Conservation (phyloP, 176 grass and related monocot genomes). For the Carex kokanica region DNA sequence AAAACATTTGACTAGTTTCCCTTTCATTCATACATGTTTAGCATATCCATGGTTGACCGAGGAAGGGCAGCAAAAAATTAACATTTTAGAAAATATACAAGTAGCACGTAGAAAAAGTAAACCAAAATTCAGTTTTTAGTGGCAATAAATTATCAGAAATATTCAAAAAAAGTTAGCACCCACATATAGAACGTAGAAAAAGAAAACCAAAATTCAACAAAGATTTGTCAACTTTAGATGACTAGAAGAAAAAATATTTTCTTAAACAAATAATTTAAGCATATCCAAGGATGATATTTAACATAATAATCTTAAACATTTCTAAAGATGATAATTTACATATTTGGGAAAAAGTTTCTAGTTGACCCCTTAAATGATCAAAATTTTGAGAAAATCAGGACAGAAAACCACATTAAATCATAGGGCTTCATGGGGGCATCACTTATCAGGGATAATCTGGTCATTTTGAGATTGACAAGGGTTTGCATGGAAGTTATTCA, state of each 20-base stretch:
- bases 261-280: neutral
- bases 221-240: neutral
- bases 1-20: neutral
- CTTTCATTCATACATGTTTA: neutral
- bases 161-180: neutral
- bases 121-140: neutral
- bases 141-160: neutral
- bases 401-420: neutral
- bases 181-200: neutral
- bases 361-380: neutral
- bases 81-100: neutral
- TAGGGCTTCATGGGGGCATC: neutral
- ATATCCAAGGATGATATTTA: neutral
- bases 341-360: neutral
- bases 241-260: neutral
- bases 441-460: neutral
- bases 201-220: neutral
- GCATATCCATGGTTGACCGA: neutral
- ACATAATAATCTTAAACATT: neutral
- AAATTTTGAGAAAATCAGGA: neutral
- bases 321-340: neutral
- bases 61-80: neutral
- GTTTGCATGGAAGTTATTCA: neutral
- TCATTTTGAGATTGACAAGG: neutral
- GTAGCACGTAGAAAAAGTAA: too few species aligned